These are phyloP conservation scores for Ophiostoma ips DNA, from an alignment of 2,329 filamentous ascomycete species.

Conservation along the genomic window DNA sequence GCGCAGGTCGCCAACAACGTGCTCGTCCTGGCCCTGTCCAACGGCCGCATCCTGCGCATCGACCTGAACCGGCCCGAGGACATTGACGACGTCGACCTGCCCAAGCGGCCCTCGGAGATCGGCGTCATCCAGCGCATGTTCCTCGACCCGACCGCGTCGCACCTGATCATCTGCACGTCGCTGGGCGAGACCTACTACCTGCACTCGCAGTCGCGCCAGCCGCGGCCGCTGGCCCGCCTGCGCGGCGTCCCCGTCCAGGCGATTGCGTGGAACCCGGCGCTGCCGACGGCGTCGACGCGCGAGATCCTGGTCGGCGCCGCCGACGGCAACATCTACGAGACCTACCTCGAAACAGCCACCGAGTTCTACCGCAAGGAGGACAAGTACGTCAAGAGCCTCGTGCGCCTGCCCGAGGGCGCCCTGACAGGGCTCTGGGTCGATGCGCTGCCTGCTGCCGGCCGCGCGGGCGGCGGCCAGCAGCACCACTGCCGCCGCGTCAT, in stretches of 20 bases:
- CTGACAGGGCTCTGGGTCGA: constrained; percentile 82
- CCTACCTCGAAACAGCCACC: constrained; percentile 82
- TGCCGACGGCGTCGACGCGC: constrained; percentile 83
- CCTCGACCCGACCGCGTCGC: constrained; percentile 90
- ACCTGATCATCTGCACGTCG: constrained; percentile 81
- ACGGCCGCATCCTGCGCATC: constrained; percentile 83
- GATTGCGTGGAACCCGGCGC: constrained; percentile 85
- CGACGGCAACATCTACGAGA: constrained; percentile 93
- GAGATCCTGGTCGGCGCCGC: constrained; percentile 85
- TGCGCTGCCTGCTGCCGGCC: constrained; percentile 47
- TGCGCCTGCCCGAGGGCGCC: constrained; percentile 65
- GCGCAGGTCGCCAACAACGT: constrained; percentile 97
- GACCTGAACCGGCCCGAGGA: constrained; percentile 88
- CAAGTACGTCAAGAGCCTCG: constrained; percentile 73
- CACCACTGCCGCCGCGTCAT: constrained; percentile 55
- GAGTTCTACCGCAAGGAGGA: constrained; percentile 96
- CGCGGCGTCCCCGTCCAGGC: constrained; percentile 81
- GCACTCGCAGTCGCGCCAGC: constrained; percentile 83
- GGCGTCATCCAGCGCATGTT: constrained; percentile 93
- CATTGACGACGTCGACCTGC: constrained; percentile 96
- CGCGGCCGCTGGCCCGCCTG: constrained; percentile 65
- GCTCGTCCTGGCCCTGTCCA: constrained; percentile 79
- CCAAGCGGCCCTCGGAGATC: constrained; percentile 80
- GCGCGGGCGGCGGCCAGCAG: no score
- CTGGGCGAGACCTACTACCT: constrained; percentile 96